Evolutionary conservation across 768 basidiomycete species (phyloP), one percentile per base, ranked within the genome.

Genomic region (Hydnomerulius pinastri): DNA sequence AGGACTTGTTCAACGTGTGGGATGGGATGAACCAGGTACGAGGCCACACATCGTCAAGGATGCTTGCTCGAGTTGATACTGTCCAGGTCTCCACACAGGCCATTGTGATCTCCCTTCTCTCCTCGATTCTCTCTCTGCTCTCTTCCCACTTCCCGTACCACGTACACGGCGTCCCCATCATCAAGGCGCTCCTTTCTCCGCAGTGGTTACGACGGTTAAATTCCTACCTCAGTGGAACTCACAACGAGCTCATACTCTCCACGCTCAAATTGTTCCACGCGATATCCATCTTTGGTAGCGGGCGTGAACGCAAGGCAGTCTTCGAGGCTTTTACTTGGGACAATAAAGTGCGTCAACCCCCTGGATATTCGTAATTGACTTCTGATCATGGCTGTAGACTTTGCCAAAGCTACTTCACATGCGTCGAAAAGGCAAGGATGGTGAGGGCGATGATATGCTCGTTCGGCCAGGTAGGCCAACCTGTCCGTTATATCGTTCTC

Each of bases 321-420:
- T 66, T 85, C 23, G 90, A 91, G 46, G 74, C 74, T 0, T 90
- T 92, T 66, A 79, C 81, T 6, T 92, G 90, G 90, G 88, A 89
- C 50, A 74, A 77, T 25, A 92, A 90, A 76, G 90, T 85, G 45
- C 2, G 68, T 60, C 1, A 6, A 10, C 36, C 28, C 18, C 10
- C 24, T 10, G 50, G 9, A 35, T 2, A 24, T 17, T 15, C 0
- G 21, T 17, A 10, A 43, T 40, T 12, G 23, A 53, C 46, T 20
- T 48, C 47, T 52, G 23, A 44, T 40, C 25, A 30, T 6, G 1
- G 4, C n/a, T 28, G 4, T 45, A 91, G 89, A 77, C 77, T 21
- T 70, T 90, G 3, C 77, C 81, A 3, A 90, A 83, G 68, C 63
- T 92, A 1, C 62, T 90, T 21, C 73, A 77, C 33, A 87, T 90